A percentile compares a stretch with the other conserved stretches of the same genome.
Evolutionary conservation across 1,284 basidiomycete species (phyloP).

Genomic region (Cutaneotrichosporon cutaneum): DNA sequence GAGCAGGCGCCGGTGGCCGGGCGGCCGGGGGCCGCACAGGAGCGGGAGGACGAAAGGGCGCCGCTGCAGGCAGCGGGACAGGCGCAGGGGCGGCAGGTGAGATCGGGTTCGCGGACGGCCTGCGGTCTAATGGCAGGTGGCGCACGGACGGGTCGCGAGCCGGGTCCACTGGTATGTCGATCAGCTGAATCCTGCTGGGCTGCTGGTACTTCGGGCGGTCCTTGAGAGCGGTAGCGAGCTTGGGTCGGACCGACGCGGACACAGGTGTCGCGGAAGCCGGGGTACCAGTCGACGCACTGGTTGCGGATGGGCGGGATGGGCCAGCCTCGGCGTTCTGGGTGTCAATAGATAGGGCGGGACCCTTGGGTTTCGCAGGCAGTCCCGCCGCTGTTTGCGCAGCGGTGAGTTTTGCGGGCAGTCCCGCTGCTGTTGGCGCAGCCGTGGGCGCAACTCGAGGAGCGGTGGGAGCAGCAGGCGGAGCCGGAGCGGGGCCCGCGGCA

Average conservation of each 20-base stretch:
- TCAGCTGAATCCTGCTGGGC: conserved; percentile 23
- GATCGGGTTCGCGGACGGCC: neutral
- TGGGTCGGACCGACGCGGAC: neutral
- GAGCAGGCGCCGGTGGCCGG: neutral
- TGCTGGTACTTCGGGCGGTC: conserved; percentile 30
- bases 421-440: neutral
- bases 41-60: neutral
- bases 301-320: neutral
- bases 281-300: neutral
- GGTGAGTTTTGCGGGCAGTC: neutral
- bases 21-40: neutral
- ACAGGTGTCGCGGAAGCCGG: neutral
- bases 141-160: neutral
- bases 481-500: neutral
- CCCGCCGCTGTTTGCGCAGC: too few relatives aligned
- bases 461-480: neutral
- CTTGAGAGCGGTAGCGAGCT: neutral
- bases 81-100: neutral
- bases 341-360: neutral
- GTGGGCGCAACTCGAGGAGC: neutral
- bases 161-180: conserved; percentile 22
- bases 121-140: neutral
- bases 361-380: neutral
- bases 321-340: neutral
- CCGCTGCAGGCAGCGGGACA: neutral